Conservation (phyloP, 2,329 filamentous ascomycete species). For the Triangularia setosa region DNA sequence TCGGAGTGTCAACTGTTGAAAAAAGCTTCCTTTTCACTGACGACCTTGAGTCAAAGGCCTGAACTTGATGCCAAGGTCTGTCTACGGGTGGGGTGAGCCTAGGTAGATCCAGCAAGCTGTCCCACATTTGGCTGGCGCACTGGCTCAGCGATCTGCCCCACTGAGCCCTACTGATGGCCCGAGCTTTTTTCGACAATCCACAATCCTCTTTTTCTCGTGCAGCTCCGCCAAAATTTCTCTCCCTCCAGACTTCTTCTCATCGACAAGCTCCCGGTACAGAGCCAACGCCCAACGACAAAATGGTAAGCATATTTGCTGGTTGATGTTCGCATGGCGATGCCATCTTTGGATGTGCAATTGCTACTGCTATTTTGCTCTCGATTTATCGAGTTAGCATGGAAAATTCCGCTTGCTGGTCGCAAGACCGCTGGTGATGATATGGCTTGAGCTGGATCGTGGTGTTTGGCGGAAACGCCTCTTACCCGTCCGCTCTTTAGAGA, state of each 20-base stretch:
- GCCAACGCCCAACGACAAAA: constrained; percentile 52
- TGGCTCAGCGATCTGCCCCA: constrained; percentile 8
- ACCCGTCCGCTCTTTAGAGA: constrained; percentile 77
- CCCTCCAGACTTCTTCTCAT: constrained; percentile 31
- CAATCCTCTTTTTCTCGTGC: constrained; percentile 27
- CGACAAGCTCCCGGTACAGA: constrained; percentile 39
- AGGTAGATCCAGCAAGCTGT: neutral
- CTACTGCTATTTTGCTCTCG: constrained; percentile 25
- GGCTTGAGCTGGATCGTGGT: constrained; percentile 57
- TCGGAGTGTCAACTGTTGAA: neutral
- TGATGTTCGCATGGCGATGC: constrained; percentile 21
- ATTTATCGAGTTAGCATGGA: constrained; percentile 32
- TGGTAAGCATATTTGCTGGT: constrained; percentile 54
- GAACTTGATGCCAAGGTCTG: neutral
- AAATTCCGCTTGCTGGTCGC: constrained; percentile 41
- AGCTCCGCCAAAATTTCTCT: constrained; percentile 20
- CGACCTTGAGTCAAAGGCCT: constrained; percentile 8
- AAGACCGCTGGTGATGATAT: constrained; percentile 54
- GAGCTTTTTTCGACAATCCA: constrained; percentile 21
- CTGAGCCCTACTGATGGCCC: constrained; percentile 24
- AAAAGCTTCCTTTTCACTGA: neutral
- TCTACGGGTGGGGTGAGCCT: neutral
- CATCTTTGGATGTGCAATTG: constrained; percentile 24
- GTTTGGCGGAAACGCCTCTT: constrained; percentile 49
- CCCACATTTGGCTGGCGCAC: neutral